Conservation (phyloP, 2,329 filamentous ascomycete genomes). For the Cladosporium cucumerinum region DNA sequence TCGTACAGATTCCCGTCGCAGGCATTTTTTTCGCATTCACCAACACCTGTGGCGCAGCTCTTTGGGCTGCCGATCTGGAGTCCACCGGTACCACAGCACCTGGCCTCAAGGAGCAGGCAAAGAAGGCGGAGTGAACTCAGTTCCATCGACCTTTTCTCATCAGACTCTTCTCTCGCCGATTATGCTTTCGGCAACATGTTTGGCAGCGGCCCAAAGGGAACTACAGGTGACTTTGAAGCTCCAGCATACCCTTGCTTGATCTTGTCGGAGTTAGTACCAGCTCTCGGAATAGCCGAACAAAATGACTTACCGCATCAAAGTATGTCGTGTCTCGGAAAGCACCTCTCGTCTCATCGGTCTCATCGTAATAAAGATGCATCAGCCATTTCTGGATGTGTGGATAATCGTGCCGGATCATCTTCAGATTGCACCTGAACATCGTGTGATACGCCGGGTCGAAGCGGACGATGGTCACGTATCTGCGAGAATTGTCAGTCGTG, state of each 20-base stretch:
- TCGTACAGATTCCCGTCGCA: conserved; percentile 60
- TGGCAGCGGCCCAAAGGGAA: conserved; percentile 13
- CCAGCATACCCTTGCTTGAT: conserved; percentile 15
- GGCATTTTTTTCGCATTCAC: conserved; percentile 87
- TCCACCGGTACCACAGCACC: conserved; percentile 31
- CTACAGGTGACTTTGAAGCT: conserved; percentile 7
- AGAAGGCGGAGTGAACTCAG: conserved; percentile 10
- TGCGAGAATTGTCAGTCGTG: conserved; percentile 2
- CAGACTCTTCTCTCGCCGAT: background rate
- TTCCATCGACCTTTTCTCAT: too few species aligned
- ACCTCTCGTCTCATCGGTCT: conserved; percentile 40
- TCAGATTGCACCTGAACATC: conserved; percentile 73
- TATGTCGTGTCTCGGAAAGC: conserved; percentile 46
- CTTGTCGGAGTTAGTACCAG: background rate
- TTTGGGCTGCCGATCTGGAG: conserved; percentile 75
- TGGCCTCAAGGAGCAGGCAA: conserved; percentile 32
- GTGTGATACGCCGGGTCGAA: conserved; percentile 80
- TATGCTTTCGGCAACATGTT: conserved; percentile 13
- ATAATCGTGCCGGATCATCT: conserved; percentile 61
- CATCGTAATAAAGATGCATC: conserved; percentile 47
- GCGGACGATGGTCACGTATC: conserved; percentile 63
- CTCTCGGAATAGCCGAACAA: background rate
- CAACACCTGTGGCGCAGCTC: conserved; percentile 83
- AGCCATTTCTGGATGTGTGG: conserved; percentile 47
- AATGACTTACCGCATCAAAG: conserved; percentile 33